Base-by-base conservation (phyloP, 306 rosid species). In the Senna siamea region DNA sequence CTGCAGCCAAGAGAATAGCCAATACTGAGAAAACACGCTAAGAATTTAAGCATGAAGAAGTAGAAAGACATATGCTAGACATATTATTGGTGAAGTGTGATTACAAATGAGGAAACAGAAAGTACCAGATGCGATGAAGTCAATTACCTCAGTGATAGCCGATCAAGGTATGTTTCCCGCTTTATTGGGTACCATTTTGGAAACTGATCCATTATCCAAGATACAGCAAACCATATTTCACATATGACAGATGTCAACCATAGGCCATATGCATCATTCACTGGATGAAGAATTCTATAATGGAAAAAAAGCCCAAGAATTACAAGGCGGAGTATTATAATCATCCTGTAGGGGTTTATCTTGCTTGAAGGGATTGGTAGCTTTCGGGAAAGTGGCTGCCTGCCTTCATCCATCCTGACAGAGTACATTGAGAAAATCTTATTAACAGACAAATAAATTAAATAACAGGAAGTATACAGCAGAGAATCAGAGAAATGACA, bases 221-320 rank as follows among this genome's bases (percentile, higher is more conserved):
- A 94, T 26, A 79, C 92, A 72, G 81, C 99, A 87, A 94, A 94
- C 99, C 99, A 94, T 79, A 94, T 94, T 76, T 94, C 99, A 66
- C 99, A 94, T 34, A 94, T 92, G 70, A 94, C 98, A 15, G 99
- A 94, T 9, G 96, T 94, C 92, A 94, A 72, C 99, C 99, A 94
- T 87, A 94, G 78, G 47, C 87, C 93, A 88, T 89, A 94, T 60
- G 99, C 99, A 85, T 92, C 92, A 10, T 86, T 84, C 56, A 94
- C 99, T 15, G 99, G 99, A 74, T 94, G 95, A 67, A 87, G 96
- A 87, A 94, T 80, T 88, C 99, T 81, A 79, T 94, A 94, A 76
- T 94, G 98, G 53, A 94, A 87, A 75, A 94, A 94, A 4, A 94
- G 76, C 73, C 96, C 89, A 14, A 94, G 89, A 82, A 94, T 67